These are phyloP conservation scores for Beta vulgaris DNA, from an alignment of 148 eudicot species.

Conservation along the genomic window DNA sequence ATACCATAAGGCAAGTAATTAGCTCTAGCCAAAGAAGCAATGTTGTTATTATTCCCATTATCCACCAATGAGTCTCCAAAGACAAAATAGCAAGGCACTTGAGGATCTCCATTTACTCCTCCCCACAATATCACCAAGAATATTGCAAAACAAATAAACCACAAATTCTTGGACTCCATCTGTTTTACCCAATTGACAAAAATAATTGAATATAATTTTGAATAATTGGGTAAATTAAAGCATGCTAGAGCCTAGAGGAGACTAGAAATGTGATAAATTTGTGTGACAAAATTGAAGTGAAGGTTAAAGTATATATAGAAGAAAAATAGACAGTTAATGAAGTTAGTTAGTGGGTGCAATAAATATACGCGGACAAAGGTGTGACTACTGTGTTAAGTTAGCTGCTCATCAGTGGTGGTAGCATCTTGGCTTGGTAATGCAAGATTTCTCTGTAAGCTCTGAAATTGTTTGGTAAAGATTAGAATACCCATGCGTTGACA, in stretches of 20 bases:
- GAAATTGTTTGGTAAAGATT: neutral
- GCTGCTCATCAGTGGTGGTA: neutral
- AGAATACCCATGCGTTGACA: conserved; percentile 11
- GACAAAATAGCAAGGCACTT: conserved; percentile 75
- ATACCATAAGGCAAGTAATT: conserved; percentile 87
- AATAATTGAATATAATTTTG: neutral
- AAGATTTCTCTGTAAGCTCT: no score
- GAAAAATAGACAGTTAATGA: neutral
- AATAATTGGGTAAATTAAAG: neutral
- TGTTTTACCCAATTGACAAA: neutral
- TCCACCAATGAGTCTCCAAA: conserved; percentile 92
- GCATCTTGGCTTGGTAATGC: neutral
- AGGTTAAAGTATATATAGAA: conserved; percentile 20
- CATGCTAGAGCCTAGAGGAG: neutral
- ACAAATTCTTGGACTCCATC: conserved; percentile 10
- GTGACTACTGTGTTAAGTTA: neutral
- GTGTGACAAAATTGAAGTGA: conserved; percentile 19
- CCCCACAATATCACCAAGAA: conserved; percentile 1
- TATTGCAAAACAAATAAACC: neutral
- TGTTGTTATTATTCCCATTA: conserved; percentile 76
- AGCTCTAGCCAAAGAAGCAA: conserved; percentile 68
- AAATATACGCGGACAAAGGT: conserved; percentile 21
- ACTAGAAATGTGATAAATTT: neutral
- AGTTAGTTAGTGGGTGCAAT: conserved; percentile 28
- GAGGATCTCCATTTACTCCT: conserved; percentile 39